Evolutionary conservation across 2,329 filamentous ascomycete genomes (phyloP).

Genomic region (Sarocladium strictum): DNA sequence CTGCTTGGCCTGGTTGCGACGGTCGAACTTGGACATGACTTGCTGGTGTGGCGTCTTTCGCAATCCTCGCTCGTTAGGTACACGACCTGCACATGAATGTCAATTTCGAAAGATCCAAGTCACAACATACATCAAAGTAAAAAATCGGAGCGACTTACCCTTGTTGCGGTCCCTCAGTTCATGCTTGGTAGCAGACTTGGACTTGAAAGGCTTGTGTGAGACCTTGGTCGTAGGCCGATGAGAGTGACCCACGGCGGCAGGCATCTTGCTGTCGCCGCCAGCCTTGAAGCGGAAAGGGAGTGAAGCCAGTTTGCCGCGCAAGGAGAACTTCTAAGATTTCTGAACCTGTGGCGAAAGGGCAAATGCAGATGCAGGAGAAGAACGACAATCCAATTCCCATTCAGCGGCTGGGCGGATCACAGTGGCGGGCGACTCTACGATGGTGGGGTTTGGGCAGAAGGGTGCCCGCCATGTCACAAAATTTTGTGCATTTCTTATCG

Average conservation of each 20-base stretch:
- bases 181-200: conserved; percentile 82
- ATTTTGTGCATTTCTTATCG: conserved; percentile 33
- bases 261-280: conserved; percentile 68
- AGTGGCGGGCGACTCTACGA: conserved; percentile 16
- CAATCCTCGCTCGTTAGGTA: conserved; percentile 64
- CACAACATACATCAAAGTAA: no score
- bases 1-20: conserved; percentile 92
- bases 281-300: conserved; percentile 86
- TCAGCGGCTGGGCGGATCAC: not conserved
- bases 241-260: conserved; percentile 67
- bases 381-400: not conserved
- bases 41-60: conserved; percentile 92
- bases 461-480: conserved; percentile 17
- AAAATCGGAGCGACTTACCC: no score
- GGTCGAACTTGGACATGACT: conserved; percentile 94
- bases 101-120: no score
- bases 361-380: no score
- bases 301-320: conserved; percentile 51
- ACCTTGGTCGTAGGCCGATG: conserved; percentile 91
- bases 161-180: conserved; percentile 79
- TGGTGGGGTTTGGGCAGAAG: conserved; percentile 27
- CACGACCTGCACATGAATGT: conserved; percentile 56
- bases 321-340: not conserved
- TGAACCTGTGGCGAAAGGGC: not conserved
- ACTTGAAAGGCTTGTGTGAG: conserved; percentile 86